Percentiles rank a stretch among this genome's conserved stretches.
Evolutionary conservation across 441 rosid species (phyloP).

Genomic region (Erysimum cheiri): DNA sequence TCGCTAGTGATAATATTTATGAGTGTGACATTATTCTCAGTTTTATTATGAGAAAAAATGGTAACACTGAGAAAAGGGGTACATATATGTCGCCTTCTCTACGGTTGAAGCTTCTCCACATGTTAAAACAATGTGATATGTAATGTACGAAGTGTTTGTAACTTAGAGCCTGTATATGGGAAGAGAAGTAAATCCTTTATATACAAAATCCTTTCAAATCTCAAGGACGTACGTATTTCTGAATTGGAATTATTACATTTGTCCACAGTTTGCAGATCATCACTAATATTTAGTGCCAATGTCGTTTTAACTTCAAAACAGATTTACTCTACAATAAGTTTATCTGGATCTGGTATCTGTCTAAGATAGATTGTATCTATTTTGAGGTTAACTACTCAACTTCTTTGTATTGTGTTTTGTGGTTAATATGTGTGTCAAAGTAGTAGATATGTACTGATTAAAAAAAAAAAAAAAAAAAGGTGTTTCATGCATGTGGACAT

Average conservation of each 20-base stretch:
- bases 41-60: not conserved
- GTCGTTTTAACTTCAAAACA: too few relatives aligned
- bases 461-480: not conserved
- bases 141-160: not conserved
- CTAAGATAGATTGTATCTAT: not conserved
- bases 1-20: slow-evolving; percentile 9
- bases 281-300: too few relatives aligned
- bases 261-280: too few relatives aligned
- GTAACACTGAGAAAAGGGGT: not conserved
- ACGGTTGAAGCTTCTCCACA: slow-evolving; percentile 1
- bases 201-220: not conserved
- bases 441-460: not conserved
- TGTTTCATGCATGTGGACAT: not conserved
- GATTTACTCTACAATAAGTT: not conserved
- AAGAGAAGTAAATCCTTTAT: not conserved
- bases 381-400: not conserved
- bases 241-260: not conserved
- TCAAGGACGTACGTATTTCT: not conserved
- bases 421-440: not conserved
- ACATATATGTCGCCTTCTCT: not conserved
- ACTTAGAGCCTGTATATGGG: not conserved
- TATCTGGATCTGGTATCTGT: too few relatives aligned
- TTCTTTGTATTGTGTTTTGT: not conserved
- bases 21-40: not conserved
- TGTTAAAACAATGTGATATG: not conserved